Evolutionary conservation across 202 grass and related monocot genomes (phyloP), one percentile per base, ranked within the genome.

Genomic region (Cymbopogon flexuosus): DNA sequence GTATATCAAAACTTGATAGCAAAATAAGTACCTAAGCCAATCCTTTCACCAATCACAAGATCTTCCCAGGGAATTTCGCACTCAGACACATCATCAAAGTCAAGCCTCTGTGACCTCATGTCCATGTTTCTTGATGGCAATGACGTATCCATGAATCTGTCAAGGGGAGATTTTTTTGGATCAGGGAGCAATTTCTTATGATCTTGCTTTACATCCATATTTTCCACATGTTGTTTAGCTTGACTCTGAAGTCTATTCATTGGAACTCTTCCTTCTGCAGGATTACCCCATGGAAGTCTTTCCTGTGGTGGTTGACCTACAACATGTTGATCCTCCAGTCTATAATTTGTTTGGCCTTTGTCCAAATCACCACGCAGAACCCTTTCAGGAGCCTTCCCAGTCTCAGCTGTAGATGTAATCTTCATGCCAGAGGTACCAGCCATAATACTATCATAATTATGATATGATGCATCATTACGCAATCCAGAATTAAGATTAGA

Each of bases 41-140:
- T 99, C 85, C 96, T 93, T 90, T 99, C 96, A 83, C 96, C 96
- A 81, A 99, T 93, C 47, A 88, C 85, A 86, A 99, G 88, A 78
- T 96, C 88, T 85, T 99, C 96, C 96, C 96, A 99, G 49, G 59
- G 93, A 86, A 99, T 99, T 89, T 99, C 96, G 73, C 90, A 93
- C 78, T 93, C 90, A 75, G 96, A 93, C 46, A 99, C 96, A 84
- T 96, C 96, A 83, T 99, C 96, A 1, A 96, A 90, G 72, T 99
- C 96, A 83, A 96, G 73, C 83, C 85, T 95, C 67, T 88, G 88
- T 59, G 82, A 61, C 66, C 88, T 98, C 2, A 45, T 65, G 73
- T 94, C 89, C 21, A 41, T 67, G 40, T 89, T 81, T 77, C 74
- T 86, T 87, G 78, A 86, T 65, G 76, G 81, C 45, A 87, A 52